Evolutionary conservation across 1,284 basidiomycete species (phyloP), one percentile per base, ranked within the genome.

Genomic region (Marasmius sp.): DNA sequence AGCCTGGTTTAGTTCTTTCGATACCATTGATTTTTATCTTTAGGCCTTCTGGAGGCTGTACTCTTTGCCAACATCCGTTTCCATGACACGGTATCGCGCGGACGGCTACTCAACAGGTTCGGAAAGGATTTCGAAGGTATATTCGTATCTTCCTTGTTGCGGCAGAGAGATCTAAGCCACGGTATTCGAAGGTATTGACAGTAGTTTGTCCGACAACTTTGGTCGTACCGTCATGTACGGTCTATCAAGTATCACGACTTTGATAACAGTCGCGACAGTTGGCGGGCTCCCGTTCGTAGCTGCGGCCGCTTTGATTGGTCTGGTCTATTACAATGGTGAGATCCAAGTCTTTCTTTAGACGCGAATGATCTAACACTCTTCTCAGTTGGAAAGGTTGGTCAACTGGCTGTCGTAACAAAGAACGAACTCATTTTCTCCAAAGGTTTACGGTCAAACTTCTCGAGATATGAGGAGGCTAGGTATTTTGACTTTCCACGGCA

Each of bases 51-150:
- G 47, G 89, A 95, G 71, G 78, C 89, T 0, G 89, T 98, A 10
- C 79, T 99, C 1, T 95, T 95, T 68, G 95, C 96, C 1, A 88
- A 94, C 48, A 88, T 97, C 57, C 87, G 95, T 33, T 97, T 97
- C 83, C 95, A 97, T 70, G 95, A 98, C 71, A 97, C 94, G 0
- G 88, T 94, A 3, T 93, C 90, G 55, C 86, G 93, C 51, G 95
- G 95, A 7, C 86, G 94, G 12, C 77, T 96, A 7, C 77, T 96
- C 43, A 96, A 97, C 72, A 83, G 95, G 43, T 97, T 97, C 68
- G 93, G 94, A 47, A 97, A 97, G 73, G 95, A 97, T 71, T 93
- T 97, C 62, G 95, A 97, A 79, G 92, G 89, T 87, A 63, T n/a
- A 68, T 57, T 11, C n/a, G 22, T 9, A 50, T 27, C 34, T 51